Conservation (phyloP, 202 grass and related monocot genomes). For the Dendrocalamus latiflorus region DNA sequence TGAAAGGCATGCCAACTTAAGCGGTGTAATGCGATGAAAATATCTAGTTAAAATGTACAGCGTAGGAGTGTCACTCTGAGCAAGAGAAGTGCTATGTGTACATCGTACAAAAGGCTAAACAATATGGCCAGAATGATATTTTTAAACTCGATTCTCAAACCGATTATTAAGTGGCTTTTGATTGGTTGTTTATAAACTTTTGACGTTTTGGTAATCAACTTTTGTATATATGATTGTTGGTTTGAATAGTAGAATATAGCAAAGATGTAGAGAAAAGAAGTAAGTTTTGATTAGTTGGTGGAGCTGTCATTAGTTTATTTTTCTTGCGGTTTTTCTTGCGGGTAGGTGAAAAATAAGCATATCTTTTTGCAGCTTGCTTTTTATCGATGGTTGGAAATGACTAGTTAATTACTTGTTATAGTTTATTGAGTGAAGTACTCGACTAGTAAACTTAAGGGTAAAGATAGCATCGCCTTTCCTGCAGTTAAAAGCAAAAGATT, state of each 20-base stretch:
- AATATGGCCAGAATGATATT: too few species aligned
- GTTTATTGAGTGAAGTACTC: not conserved
- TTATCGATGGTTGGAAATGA: not conserved
- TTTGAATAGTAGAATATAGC: not conserved
- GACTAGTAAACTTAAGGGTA: not conserved
- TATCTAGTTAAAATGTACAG: too few species aligned
- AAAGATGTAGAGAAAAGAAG: not conserved
- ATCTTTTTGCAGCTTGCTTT: not conserved
- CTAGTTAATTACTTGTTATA: not conserved
- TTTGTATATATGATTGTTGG: not conserved
- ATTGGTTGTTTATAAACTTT: not conserved
- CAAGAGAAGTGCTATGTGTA: too few species aligned
- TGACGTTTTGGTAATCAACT: not conserved
- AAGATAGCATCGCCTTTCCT: not conserved
- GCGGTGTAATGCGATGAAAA: not conserved
- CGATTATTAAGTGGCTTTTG: too few species aligned
- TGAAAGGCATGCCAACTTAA: not conserved
- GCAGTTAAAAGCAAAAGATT: not conserved
- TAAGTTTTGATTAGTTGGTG: not conserved
- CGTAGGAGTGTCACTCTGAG: too few species aligned
- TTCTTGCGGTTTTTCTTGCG: not conserved
- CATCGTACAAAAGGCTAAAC: too few species aligned
- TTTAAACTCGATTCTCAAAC: too few species aligned
- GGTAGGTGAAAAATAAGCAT: not conserved
- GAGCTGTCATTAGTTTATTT: not conserved